Evolutionary conservation across 2,329 filamentous ascomycete species (phyloP), one percentile per base, ranked within the genome.

Genomic region (Hymenoscyphus scutula): DNA sequence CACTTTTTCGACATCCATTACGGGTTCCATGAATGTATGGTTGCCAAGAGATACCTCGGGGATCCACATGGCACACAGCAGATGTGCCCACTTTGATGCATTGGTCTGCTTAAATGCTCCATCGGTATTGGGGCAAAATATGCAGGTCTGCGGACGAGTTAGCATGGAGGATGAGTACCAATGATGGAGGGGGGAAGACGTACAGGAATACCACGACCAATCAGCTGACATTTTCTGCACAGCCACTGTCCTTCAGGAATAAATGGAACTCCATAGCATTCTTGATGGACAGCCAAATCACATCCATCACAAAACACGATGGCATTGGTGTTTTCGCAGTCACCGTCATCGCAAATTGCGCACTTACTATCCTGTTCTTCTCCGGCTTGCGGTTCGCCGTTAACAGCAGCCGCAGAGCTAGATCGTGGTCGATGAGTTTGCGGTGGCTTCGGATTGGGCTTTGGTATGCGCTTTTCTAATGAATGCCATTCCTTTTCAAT

Each of bases 261-360:
- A 76, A 97, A 99, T 1, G 95, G 95, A 55, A 99, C 95, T 61
- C 95, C 95, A 74, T 99, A 99, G 77, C 95, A 99, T 79, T 99
- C 95, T 76, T 99, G 95, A 76, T 99, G 95, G 10, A 99, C 95
- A 3, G 95, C 95, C 58, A 99, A 81, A 76, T 99, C 96, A 77
- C 95, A 99, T 2, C 95, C 95, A 74, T 99, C 95, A 75, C 95
- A 99, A 74, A 99, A 99, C 25, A 99, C 95, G 72, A 99, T 99
- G 0, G 95, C 95, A 73, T 99, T 99, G 25, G 95, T 96, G 76
- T 99, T 99, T 77, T 99, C 95, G 73, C 95, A 99, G 74, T 99
- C 95, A n/a, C 95, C 95, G 73, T 99, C 95, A 74, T 99, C 95
- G 74, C 95, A 99, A 62, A 99, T 96, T 25, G 92, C 93, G 74